Base-by-base conservation (phyloP, 2,329 filamentous ascomycete genomes). In the Xylaria sp. region DNA sequence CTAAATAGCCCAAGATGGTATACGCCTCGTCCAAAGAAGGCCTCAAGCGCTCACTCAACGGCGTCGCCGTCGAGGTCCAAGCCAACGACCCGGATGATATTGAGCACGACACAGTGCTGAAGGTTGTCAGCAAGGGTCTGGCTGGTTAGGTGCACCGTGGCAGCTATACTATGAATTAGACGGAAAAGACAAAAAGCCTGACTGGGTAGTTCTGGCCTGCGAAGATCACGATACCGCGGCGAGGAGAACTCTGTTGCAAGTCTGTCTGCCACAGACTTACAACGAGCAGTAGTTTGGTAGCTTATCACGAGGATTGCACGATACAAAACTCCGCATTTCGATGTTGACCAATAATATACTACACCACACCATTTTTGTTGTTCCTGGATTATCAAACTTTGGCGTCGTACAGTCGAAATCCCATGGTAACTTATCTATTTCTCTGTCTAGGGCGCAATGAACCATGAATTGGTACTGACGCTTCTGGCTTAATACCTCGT, bases 21-120 rank as follows among this genome's bases (percentile, higher is more conserved):
- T 96, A 95, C 87, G 92, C 92, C 77, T 92, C 93, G 62, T 96
- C 93, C 82, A 96, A 95, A 86, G 92, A 94, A 78, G 91, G 92
- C 69, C 88, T 96, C 75, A 95, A 94, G 88, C 90, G 91, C 82
- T 83, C 91, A 60, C 88, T 96, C 73, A 92, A 89, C 79, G 92
- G 92, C 73, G 84, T 95, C 76, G 91, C 91, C 70, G 84, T 86
- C 76, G 92, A 95, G 81, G 87, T 94, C 77, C 92, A 96, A 86
- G 92, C 92, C 85, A 94, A 94, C 85, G 92, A 95, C 82, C 82
- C 84, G 75, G 91, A 94, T 81, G 92, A 95, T 82, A 92, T 96
- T 79, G 92, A 94, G 84, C 90, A 89, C 82, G 89, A 92, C 73
- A 87, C 85, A 78, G 86, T 95, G 79, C 84, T 94, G 81, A 87